These are phyloP conservation scores for Thermothielavioides terrestris DNA, from an alignment of 495 filamentous ascomycete genomes.

Conservation along the genomic window DNA sequence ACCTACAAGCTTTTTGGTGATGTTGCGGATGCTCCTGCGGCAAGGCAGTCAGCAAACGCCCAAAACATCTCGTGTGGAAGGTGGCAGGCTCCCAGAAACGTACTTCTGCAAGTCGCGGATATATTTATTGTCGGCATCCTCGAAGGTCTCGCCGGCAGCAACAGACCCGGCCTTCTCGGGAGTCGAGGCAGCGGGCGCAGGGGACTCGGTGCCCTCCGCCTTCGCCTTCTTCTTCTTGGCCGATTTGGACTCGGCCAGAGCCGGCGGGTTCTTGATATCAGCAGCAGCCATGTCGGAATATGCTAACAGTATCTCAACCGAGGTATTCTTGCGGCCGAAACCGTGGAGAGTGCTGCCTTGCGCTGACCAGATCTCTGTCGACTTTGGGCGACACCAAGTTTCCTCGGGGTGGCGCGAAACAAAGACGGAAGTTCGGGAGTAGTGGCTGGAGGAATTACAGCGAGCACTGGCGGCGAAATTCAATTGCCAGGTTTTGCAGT, in stretches of 20 bases:
- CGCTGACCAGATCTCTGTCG: not conserved
- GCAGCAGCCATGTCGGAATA: slow-evolving; percentile 40
- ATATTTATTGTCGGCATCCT: slow-evolving; percentile 60
- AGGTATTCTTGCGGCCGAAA: not conserved
- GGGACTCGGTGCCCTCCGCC: slow-evolving; percentile 41
- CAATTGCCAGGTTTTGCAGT: slow-evolving; percentile 9
- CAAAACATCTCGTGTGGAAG: too few relatives aligned
- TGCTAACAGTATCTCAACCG: slow-evolving; percentile 3
- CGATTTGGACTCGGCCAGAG: slow-evolving; percentile 49
- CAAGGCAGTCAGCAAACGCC: slow-evolving; percentile 14
- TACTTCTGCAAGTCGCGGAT: slow-evolving; percentile 84
- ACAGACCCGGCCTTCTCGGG: slow-evolving; percentile 35
- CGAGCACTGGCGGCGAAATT: not conserved
- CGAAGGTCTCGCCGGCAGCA: slow-evolving; percentile 29
- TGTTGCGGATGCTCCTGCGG: slow-evolving; percentile 69
- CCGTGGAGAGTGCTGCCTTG: not conserved
- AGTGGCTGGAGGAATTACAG: not conserved
- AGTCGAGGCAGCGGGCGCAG: slow-evolving; percentile 32
- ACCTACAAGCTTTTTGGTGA: slow-evolving; percentile 82
- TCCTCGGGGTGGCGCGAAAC: not conserved
- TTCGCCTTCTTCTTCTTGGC: slow-evolving; percentile 66
- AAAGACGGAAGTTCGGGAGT: not conserved
- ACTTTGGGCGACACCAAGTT: not conserved
- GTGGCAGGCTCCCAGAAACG: slow-evolving; percentile 17
- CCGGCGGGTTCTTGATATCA: slow-evolving; percentile 43